These are phyloP conservation scores for Tolypocladium tropicale DNA, from an alignment of 2,329 filamentous ascomycete species.

Conservation along the genomic window DNA sequence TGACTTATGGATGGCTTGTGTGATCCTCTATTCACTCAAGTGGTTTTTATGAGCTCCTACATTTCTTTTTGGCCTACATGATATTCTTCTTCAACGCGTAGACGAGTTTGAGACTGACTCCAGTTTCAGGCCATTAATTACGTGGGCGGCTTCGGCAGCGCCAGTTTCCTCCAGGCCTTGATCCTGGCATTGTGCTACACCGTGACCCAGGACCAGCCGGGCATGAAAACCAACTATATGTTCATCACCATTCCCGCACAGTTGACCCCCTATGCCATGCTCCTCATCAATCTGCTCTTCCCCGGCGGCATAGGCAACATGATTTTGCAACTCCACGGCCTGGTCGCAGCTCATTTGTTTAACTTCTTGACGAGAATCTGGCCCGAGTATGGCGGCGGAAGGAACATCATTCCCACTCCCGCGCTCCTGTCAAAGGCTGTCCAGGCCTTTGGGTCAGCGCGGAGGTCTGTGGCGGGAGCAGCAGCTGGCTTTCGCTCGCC, in stretches of 20 bases:
- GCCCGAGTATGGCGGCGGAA: slow-evolving; percentile 78
- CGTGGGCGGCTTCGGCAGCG: slow-evolving; percentile 18
- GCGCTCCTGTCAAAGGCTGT: slow-evolving; percentile 59
- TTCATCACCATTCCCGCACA: slow-evolving; percentile 77
- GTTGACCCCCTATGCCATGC: slow-evolving; percentile 69
- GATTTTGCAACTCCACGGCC: slow-evolving; percentile 60
- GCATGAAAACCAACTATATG: slow-evolving; percentile 66
- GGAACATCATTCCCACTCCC: slow-evolving; percentile 67
- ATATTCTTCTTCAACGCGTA: slow-evolving; percentile 6
- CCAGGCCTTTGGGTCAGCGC: slow-evolving; percentile 22
- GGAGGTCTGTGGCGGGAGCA: slow-evolving; percentile 41
- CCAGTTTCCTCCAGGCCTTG: slow-evolving; percentile 51
- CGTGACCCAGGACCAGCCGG: slow-evolving; percentile 74
- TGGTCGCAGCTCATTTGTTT: slow-evolving; percentile 79
- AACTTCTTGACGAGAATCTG: slow-evolving; percentile 85
- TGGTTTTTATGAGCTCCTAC: slow-evolving; percentile 52
- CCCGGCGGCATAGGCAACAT: slow-evolving; percentile 42
- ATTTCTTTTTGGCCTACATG: slow-evolving; percentile 25
- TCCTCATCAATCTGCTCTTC: slow-evolving; percentile 63
- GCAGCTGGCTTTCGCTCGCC: slow-evolving; percentile 32
- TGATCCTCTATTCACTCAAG: slow-evolving; percentile 47
- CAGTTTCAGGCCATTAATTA: slow-evolving; percentile 19
- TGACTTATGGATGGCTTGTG: slow-evolving; percentile 60
- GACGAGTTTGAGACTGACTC: slow-evolving; percentile 8
- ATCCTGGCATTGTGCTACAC: slow-evolving; percentile 77